These are phyloP conservation scores for Pythium sukuiense DNA, from an alignment of 352 stramenopile species.

Conservation along the genomic window DNA sequence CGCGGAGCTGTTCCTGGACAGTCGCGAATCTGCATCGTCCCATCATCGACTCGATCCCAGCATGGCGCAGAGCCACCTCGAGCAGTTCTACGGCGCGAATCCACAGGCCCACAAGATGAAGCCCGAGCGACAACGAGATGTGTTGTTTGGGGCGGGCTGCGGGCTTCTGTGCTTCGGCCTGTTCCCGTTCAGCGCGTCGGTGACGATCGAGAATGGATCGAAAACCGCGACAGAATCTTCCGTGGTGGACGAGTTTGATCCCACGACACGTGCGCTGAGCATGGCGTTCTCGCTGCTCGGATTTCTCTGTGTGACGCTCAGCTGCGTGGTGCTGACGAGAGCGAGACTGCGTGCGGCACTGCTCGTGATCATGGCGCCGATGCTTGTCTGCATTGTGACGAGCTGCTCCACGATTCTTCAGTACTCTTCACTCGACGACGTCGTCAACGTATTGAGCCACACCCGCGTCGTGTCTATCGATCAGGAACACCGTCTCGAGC, in stretches of 20 bases:
- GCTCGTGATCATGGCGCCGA: constrained; percentile 8
- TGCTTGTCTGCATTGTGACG: background rate
- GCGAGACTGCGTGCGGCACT: constrained; percentile 21
- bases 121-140: constrained; percentile 24
- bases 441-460: constrained; percentile 22
- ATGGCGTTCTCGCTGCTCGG: constrained; percentile 22
- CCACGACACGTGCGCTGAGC: constrained; percentile 18
- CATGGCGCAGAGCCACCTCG: background rate
- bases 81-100: background rate
- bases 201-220: background rate
- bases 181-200: constrained; percentile 30
- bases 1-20: background rate
- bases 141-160: constrained; percentile 33
- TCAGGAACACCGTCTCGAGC: constrained; percentile 15
- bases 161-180: constrained; percentile 32
- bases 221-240: too few relatives aligned
- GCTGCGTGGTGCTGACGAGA: constrained; percentile 27
- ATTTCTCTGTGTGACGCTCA: constrained; percentile 24
- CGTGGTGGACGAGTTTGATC: constrained; percentile 22
- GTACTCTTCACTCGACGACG: constrained; percentile 7
- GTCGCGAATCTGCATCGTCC: background rate
- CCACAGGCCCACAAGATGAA: background rate
- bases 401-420: constrained; percentile 9
- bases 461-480: constrained; percentile 14
- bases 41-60: too few relatives aligned